These are phyloP conservation scores for Globisporangium solare DNA, from an alignment of 352 stramenopile species.

Conservation along the genomic window DNA sequence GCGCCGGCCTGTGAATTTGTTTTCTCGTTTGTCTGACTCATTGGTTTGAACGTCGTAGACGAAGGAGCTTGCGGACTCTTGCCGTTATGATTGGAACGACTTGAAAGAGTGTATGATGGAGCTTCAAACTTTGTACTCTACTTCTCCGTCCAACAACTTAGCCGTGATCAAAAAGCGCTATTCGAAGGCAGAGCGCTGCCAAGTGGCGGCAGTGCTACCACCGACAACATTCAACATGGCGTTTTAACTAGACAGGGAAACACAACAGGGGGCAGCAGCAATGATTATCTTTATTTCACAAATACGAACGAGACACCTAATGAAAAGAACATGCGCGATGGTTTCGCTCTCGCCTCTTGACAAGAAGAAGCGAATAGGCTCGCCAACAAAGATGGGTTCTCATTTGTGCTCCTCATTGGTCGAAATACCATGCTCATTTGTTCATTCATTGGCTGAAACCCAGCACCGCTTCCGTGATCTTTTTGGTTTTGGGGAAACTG, in stretches of 20 bases:
- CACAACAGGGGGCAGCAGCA: not conserved
- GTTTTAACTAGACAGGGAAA: slow-evolving; percentile 38
- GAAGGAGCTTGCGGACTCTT: slow-evolving; percentile 76
- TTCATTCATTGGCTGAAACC: slow-evolving; percentile 6
- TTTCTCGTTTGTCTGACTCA: not conserved
- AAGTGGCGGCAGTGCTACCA: slow-evolving; percentile 70
- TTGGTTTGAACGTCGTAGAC: slow-evolving; percentile 31
- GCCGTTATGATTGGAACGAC: slow-evolving; percentile 67
- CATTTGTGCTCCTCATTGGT: not conserved
- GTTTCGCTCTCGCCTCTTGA: too few species aligned
- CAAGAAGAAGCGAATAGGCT: not conserved
- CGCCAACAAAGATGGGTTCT: too few species aligned
- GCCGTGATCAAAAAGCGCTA: slow-evolving; percentile 88
- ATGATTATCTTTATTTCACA: not conserved
- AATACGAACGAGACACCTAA: not conserved
- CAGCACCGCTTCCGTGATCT: not conserved
- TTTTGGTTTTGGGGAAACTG: slow-evolving; percentile 4
- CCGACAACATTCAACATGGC: slow-evolving; percentile 78
- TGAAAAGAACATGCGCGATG: too few species aligned
- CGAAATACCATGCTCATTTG: not conserved
- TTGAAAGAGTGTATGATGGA: slow-evolving; percentile 82
- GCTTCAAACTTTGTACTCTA: slow-evolving; percentile 77
- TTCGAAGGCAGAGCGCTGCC: slow-evolving; percentile 77
- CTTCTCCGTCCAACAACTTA: slow-evolving; percentile 75
- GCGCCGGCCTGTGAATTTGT: not conserved